phyloP scores from a whole-genome alignment of 306 rosid genomes.

The Hippophae rhamnoides region DNA sequence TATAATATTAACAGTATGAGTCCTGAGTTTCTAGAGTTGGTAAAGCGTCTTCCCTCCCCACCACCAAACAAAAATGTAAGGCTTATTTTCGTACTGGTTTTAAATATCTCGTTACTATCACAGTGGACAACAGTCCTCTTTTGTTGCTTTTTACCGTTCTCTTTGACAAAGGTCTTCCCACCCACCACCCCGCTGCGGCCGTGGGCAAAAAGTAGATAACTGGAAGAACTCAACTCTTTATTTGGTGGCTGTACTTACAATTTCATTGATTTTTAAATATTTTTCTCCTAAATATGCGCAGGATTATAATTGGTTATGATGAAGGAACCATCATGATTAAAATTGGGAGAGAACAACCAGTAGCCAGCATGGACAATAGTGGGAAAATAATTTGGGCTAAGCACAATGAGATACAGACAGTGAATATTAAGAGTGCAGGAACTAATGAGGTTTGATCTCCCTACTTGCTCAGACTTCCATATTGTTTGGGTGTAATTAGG shows the following conservation, averaged over 20 bases:
- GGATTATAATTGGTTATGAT: constrained; percentile 94
- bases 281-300: constrained; percentile 12
- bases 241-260: not conserved
- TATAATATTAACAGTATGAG: too few species aligned
- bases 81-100: too few species aligned
- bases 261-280: not conserved
- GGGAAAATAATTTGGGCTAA: constrained; percentile 97
- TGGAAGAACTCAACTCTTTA: not conserved
- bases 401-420: constrained; percentile 96
- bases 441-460: constrained; percentile 62
- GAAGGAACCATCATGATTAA: constrained; percentile 97
- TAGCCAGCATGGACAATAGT: constrained; percentile 92
- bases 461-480: constrained; percentile 6
- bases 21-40: too few species aligned
- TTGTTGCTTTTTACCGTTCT: too few species aligned
- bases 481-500: not conserved
- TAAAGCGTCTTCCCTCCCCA: too few species aligned
- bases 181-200: too few species aligned
- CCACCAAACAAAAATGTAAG: too few species aligned
- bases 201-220: too few species aligned
- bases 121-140: too few species aligned
- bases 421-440: constrained; percentile 84
- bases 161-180: too few species aligned
- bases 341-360: constrained; percentile 95
- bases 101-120: too few species aligned